Conservation (phyloP, 2,329 filamentous ascomycete genomes). For the Fusarium coffeatum region DNA sequence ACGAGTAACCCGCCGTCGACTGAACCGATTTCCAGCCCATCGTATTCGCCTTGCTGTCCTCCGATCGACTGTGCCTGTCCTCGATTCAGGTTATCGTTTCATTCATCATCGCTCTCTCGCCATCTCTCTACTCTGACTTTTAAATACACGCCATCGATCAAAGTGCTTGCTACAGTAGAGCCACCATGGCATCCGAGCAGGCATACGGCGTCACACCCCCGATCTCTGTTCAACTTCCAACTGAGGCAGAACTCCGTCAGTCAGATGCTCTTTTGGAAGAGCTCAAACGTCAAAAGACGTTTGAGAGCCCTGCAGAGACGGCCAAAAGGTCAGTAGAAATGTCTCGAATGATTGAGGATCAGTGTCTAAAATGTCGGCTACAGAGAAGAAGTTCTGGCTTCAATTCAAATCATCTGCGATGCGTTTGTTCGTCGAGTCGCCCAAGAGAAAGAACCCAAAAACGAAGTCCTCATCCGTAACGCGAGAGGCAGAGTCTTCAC, state of each 20-base stretch:
- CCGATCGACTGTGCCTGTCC: background rate
- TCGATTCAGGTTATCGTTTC: background rate
- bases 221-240: slow-evolving; percentile 82
- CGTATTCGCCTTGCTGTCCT: slow-evolving; percentile 1
- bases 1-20: slow-evolving; percentile 1
- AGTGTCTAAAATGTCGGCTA: slow-evolving; percentile 16
- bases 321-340: slow-evolving; percentile 73
- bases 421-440: slow-evolving; percentile 90
- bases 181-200: slow-evolving; percentile 55
- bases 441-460: slow-evolving; percentile 75
- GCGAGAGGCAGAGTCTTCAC: slow-evolving; percentile 94
- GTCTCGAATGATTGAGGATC: background rate
- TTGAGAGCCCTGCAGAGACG: slow-evolving; percentile 85
- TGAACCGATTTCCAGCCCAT: slow-evolving; percentile 2
- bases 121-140: slow-evolving; percentile 2
- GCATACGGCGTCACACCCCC: slow-evolving; percentile 80
- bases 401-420: slow-evolving; percentile 82
- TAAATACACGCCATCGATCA: slow-evolving; percentile 7
- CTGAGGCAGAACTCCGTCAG: slow-evolving; percentile 77
- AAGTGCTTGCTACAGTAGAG: slow-evolving; percentile 15
- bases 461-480: slow-evolving; percentile 81
- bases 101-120: background rate
- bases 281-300: slow-evolving; percentile 89
- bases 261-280: slow-evolving; percentile 86
- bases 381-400: slow-evolving; percentile 71